Evolutionary conservation across 2,329 filamentous ascomycete species (phyloP), one percentile per base, ranked within the genome.

Genomic region (Alternaria triticina): DNA sequence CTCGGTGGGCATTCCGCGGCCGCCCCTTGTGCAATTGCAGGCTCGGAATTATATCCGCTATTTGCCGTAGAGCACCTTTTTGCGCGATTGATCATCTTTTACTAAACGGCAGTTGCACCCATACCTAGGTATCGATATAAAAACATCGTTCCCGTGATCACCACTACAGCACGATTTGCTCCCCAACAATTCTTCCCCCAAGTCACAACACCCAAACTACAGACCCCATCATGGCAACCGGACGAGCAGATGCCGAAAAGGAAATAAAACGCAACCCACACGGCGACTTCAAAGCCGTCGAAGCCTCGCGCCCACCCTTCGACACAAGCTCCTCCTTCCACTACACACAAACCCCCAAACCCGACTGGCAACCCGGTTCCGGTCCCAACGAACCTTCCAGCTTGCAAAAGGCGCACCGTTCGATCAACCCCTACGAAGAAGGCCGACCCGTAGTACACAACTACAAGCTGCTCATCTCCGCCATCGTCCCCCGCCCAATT

Each of bases 401-500:
- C 59, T 73, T 87, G 66, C 76, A 82, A 58, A 87, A 88, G 62
- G 78, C 82, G 1, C 92, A 97, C 81, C 80, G 95, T 68, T 83
- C 89, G 74, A 97, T 97, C 72, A 90, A 97, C 79, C 94, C 94
- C 0, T 89, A 94, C 77, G 90, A 86, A 59, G 83, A 88, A 27
- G 91, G 89, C 30, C 87, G 94, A 0, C 86, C 89, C 0, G 81
- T 88, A 0, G 82, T 84, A 1, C 89, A 87, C 82, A 97, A 97
- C 85, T 97, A 98, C 87, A 97, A 97, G 82, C 87, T 97, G 13
- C 84, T 97, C 65, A 97, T 97, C 79, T 92, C 89, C 17, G 89
- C 88, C 67, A 88, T 97, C 69, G 86, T 94, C 15, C 95, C 95
- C 1, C 88, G 95, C 12, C 95, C 95, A 12, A 90, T 97, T 49